Conservation (phyloP, 2,329 filamentous ascomycete genomes). For the Diaporthe nobilis region DNA sequence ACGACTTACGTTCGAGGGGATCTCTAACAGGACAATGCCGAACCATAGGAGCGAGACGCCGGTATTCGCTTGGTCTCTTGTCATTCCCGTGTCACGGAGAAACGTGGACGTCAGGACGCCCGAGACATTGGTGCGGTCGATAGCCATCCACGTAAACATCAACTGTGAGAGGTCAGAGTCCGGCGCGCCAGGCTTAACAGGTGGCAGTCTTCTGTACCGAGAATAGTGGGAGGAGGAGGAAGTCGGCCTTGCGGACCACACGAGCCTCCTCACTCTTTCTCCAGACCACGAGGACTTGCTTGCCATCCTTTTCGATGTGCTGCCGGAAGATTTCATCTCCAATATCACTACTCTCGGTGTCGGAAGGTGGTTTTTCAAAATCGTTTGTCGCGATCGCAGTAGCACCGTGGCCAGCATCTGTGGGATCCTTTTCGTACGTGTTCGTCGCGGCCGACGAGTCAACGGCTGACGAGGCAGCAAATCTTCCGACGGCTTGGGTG, state of each 20-base stretch:
- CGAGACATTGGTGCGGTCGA: not conserved
- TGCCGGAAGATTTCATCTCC: not conserved
- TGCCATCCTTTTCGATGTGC: not conserved
- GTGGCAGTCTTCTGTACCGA: not conserved
- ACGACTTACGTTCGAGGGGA: not conserved
- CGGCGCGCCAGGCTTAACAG: too few species aligned
- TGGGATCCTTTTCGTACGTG: too few species aligned
- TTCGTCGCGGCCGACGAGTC: not conserved
- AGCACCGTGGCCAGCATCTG: too few species aligned
- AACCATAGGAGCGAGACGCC: not conserved
- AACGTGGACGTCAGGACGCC: not conserved
- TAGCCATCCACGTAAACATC: not conserved
- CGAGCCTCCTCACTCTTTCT: not conserved
- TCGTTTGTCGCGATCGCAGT: too few species aligned
- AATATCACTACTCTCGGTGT: not conserved
- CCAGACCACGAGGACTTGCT: not conserved
- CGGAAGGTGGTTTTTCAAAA: fast-evolving
- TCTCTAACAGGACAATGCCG: not conserved
- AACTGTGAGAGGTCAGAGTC: not conserved
- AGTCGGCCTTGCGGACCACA: not conserved
- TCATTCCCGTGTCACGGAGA: not conserved
- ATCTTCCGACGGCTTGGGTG: not conserved
- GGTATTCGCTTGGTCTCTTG: not conserved
- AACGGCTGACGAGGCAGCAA: not conserved
- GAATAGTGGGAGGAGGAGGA: not conserved